Conservation (phyloP, 768 basidiomycete species). For the Suillus placidus region DNA sequence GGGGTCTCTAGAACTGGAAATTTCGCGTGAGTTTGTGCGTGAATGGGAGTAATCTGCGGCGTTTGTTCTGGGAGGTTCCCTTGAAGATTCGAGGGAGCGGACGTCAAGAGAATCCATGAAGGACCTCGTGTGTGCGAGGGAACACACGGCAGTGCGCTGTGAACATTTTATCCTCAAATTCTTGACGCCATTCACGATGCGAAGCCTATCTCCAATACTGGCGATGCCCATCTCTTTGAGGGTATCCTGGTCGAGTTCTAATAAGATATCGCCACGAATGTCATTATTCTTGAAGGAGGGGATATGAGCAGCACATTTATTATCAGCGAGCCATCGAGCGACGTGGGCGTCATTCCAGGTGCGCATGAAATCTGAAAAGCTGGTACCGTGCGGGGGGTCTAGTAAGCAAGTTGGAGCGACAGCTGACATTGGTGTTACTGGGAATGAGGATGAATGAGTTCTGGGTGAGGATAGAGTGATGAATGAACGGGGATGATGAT, state of each 20-base stretch:
- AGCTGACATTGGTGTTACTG: conserved; percentile 41
- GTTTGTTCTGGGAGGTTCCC: conserved; percentile 15
- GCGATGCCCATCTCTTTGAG: conserved; percentile 89
- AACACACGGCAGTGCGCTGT: conserved; percentile 15
- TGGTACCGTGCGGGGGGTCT: conserved; percentile 61
- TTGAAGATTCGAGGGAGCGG: conserved; percentile 10
- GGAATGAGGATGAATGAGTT: conserved; percentile 45
- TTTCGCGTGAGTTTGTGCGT: conserved; percentile 26
- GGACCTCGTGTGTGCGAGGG: conserved; percentile 3
- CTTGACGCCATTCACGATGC: conserved; percentile 86
- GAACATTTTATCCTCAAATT: conserved; percentile 63
- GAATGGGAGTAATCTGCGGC: conserved; percentile 19
- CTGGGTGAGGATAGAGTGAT: conserved; percentile 36
- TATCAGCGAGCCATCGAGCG: conserved; percentile 75
- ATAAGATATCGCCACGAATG: conserved; percentile 87
- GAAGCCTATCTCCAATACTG: conserved; percentile 89
- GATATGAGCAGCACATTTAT: conserved; percentile 72
- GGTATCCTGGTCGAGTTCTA: conserved; percentile 86
- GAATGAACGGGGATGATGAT: conserved; percentile 40
- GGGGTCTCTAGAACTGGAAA: conserved; percentile 15
- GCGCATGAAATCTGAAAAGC: conserved; percentile 63
- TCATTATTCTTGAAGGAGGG: conserved; percentile 80
- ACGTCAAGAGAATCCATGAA: conserved; percentile 7
- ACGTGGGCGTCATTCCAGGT: conserved; percentile 77
- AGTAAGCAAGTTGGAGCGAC: conserved; percentile 32